These are phyloP conservation scores for Cercophora sp. DNA, from an alignment of 495 filamentous ascomycete genomes.

Conservation along the genomic window DNA sequence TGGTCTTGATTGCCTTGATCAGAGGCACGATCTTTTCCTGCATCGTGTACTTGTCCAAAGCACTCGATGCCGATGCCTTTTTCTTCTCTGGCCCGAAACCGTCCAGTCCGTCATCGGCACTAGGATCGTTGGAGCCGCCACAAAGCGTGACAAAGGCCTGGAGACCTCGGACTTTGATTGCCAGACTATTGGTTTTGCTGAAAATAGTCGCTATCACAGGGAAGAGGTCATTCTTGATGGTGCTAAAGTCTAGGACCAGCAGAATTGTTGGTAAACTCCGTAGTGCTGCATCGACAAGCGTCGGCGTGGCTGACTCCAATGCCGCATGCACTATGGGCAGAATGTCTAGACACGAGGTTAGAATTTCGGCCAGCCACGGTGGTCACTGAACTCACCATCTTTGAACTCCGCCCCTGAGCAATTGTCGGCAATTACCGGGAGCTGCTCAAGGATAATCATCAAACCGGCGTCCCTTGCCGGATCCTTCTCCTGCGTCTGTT, in stretches of 20 bases:
- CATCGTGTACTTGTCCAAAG: slow-evolving; percentile 93
- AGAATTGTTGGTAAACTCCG: slow-evolving; percentile 69
- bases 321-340: slow-evolving; percentile 77
- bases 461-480: slow-evolving; percentile 81
- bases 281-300: slow-evolving; percentile 78
- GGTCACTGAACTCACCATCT: slow-evolving; percentile 56
- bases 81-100: slow-evolving; percentile 54
- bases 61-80: slow-evolving; percentile 59
- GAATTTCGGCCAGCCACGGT: background rate
- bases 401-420: slow-evolving; percentile 91
- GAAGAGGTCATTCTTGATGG: slow-evolving; percentile 93
- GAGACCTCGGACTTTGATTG: slow-evolving; percentile 86
- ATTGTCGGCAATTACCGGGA: slow-evolving; percentile 67
- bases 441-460: slow-evolving; percentile 82
- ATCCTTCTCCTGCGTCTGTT: slow-evolving; percentile 65
- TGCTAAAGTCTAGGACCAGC: slow-evolving; percentile 86
- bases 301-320: slow-evolving; percentile 83
- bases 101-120: slow-evolving; percentile 64
- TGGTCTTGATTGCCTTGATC: slow-evolving; percentile 90
- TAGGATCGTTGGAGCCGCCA: slow-evolving; percentile 58
- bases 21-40: slow-evolving; percentile 94
- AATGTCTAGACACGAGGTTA: slow-evolving; percentile 55
- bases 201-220: slow-evolving; percentile 86
- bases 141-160: slow-evolving; percentile 88
- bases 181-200: slow-evolving; percentile 83